Conservation (phyloP, 371 early-diverging fungal species). For the Mucor piriformis region DNA sequence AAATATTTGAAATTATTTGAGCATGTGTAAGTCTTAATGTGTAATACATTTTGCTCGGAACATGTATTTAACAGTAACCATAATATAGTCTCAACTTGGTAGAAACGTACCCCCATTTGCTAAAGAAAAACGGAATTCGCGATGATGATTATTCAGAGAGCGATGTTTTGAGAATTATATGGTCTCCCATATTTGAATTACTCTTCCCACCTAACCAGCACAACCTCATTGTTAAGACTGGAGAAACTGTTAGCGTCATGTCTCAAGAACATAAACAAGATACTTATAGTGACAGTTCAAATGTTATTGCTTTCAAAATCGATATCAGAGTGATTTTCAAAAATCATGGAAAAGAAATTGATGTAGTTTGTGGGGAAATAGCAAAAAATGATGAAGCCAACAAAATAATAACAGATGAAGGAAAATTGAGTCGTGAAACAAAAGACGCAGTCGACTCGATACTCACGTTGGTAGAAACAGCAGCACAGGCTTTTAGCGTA, state of each 20-base stretch:
- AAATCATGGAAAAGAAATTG: slow-evolving; percentile 12
- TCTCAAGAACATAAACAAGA: slow-evolving; percentile 13
- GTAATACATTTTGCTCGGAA: slow-evolving; percentile 16
- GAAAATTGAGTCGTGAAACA: slow-evolving; percentile 15
- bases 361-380: slow-evolving; percentile 19
- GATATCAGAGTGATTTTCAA: slow-evolving; percentile 16
- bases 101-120: background rate
- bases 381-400: slow-evolving; percentile 14
- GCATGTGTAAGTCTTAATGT: slow-evolving; percentile 17
- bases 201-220: slow-evolving; percentile 17
- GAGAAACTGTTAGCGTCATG: slow-evolving; percentile 13
- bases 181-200: slow-evolving; percentile 19
- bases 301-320: slow-evolving; percentile 13
- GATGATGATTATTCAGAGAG: slow-evolving; percentile 7
- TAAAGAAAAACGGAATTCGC: slow-evolving; percentile 1
- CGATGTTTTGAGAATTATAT: slow-evolving; percentile 13
- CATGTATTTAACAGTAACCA: slow-evolving; percentile 15
- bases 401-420: slow-evolving; percentile 18
- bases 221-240: slow-evolving; percentile 17
- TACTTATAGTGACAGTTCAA: slow-evolving; percentile 4
- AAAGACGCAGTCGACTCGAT: slow-evolving; percentile 21
- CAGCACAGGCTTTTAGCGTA: slow-evolving; percentile 23
- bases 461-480: slow-evolving; percentile 16
- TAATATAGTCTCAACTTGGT: slow-evolving; percentile 22
- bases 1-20: slow-evolving; percentile 17